A percentile compares a stretch with the other conserved stretches of the same genome.
Conservation (phyloP, 306 rosid species). For the Cicer chorassanicum region DNA sequence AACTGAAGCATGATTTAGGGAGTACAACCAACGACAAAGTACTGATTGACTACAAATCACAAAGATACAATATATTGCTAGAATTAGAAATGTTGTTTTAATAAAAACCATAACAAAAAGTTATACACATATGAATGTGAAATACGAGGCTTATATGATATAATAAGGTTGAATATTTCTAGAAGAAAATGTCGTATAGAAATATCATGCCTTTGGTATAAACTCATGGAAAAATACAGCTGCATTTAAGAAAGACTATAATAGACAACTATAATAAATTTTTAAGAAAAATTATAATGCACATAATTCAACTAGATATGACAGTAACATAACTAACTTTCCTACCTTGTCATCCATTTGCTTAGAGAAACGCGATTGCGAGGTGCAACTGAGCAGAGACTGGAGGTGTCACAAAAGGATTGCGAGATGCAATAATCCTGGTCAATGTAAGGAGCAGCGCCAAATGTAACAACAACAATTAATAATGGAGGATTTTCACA, state of each 20-base stretch:
- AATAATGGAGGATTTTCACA: too few relatives aligned
- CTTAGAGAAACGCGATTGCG: background rate
- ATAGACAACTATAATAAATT: background rate
- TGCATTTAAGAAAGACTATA: background rate
- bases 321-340: conserved; percentile 43
- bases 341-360: conserved; percentile 55
- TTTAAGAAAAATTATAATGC: background rate
- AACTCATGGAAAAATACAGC: conserved; percentile 27
- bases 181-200: background rate
- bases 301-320: conserved; percentile 22
- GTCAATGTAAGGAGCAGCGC: too few relatives aligned
- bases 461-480: too few relatives aligned
- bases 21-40: background rate
- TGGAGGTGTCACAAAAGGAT: too few relatives aligned
- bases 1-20: background rate
- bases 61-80: conserved; percentile 4
- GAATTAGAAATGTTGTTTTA: conserved; percentile 34
- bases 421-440: too few relatives aligned
- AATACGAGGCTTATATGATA: background rate
- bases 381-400: too few relatives aligned
- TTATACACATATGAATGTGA: conserved; percentile 1
- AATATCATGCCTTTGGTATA: conserved; percentile 20
- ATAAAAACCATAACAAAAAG: conserved; percentile 28
- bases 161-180: background rate
- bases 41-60: conserved; percentile 6